Evolutionary conservation across 2,329 filamentous ascomycete genomes (phyloP), one percentile per base, ranked within the genome.

Genomic region (Epichloe festucae): DNA sequence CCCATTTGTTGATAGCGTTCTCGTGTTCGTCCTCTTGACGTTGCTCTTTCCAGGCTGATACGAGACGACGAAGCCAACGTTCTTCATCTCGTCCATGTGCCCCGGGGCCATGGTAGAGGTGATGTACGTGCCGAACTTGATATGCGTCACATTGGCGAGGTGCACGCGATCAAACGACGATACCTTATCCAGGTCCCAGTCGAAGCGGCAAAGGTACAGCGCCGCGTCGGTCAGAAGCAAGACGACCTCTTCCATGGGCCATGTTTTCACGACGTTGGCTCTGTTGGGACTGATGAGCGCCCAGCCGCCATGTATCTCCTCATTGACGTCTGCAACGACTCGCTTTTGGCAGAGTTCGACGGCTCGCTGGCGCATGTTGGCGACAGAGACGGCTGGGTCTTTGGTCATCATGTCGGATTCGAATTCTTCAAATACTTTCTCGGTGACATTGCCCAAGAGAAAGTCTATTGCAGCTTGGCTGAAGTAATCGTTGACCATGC

Each of bases 401-500:
- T 87, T 85, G 43, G 84, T 90, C 79, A 90, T 94, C 81, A 98
- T 89, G 59, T 90, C 86, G 15, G 85, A 82, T 62, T 96, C 89
- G 56, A 98, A 98, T 58, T 98, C 93, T 52, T 91, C 87, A 63
- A 97, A 97, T 3, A 95, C 85, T 15, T 82, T 75, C 1, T 83
- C 84, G 0, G 85, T 89, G 11, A 94, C 87, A 58, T 93, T 93
- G 19, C 93, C 93, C 0, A 97, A 78, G 4, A 95, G 77, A 63
- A 93, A 97, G 65, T 98, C 93, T 57, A 98, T 95, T 48, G 87
- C 88, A 0, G 89, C 87, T 65, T 98, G 93, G 21, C 90, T 86
- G 67, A 97, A 97, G 67, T 95, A 96, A 68, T 98, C 93, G 59
- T 95, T 95, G 57, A 98, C 89, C 68, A 97, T 93, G 58, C 95